Base-by-base conservation (phyloP, 2,329 filamentous ascomycete species). In the Beauveria sp. region DNA sequence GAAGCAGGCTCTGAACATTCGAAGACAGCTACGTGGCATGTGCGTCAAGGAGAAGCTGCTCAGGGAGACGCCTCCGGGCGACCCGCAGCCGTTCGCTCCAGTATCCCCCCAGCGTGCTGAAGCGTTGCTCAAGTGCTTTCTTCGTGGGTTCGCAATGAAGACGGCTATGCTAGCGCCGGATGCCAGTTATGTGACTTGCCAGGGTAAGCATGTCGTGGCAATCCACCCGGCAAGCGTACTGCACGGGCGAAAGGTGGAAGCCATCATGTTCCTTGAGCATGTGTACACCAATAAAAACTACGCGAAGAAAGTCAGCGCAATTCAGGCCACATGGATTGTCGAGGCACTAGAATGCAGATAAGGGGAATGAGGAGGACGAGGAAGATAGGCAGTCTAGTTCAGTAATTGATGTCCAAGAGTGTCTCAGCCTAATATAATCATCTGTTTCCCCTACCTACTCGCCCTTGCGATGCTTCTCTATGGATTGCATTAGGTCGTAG, bases 401-500 rank as follows among this genome's bases (percentile, higher is more conserved):
- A 53, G 37, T 14, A 28, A 34, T 8, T 24, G 37, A 47, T 48
- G 40, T 44, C 30, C 28, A 20, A 47, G 34, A 46, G 24, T 34
- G 41, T 44, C 44, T 18, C 14, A 59, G 26, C 34, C 37, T 22
- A 20, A 44, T 52, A 22, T 10, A 5, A 26, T 40, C 3, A 14
- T n/a, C 26, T 40, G n/a, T 6, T 26, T 20, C 14, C 69, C 61
- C 26, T 70, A 66, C 16, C 70, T 68, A 5, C 14, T 64, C 67
- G 3, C 66, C 67, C 30, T 66, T 66, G 30, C 64, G 59, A 28
- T 68, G 71, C 16, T 79, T 79, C 65, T 75, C 75, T 62, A 96
- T 96, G 2, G 90, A 84, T 72, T 89, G 84, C 91, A 97, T 96
- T 61, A 99, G 79, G 72, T 97, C 93, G 71, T 97, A 97, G 67